A percentile compares a stretch with the other conserved stretches of the same genome.
Conservation (phyloP, 257 asterid species). For the Fraxinus excelsior region DNA sequence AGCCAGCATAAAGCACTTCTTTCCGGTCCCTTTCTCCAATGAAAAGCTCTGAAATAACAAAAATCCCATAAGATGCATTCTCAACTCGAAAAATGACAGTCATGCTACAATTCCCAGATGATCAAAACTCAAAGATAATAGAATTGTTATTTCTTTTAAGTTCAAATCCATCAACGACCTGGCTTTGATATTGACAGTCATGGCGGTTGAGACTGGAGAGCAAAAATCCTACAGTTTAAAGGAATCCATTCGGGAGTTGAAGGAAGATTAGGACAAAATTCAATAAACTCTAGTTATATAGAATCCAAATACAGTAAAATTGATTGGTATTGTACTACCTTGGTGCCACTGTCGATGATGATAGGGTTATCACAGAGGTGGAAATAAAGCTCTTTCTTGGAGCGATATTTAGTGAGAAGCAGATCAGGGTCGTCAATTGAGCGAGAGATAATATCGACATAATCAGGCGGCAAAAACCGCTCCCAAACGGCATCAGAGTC, state of each 20-base stretch:
- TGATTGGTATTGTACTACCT: conserved; percentile 38
- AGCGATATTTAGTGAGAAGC: conserved; percentile 23
- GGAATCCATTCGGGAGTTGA: too few species aligned
- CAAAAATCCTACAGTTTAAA: too few species aligned
- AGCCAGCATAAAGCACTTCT: conserved; percentile 67
- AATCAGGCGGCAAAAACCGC: conserved; percentile 76
- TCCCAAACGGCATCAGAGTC: conserved; percentile 76
- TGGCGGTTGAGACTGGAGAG: too few species aligned
- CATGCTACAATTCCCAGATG: neutral
- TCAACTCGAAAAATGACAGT: neutral
- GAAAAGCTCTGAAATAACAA: conserved; percentile 60
- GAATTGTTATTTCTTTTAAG: too few species aligned
- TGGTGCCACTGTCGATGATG: conserved; percentile 56
- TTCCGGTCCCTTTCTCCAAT: conserved; percentile 67
- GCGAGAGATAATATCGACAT: conserved; percentile 39
- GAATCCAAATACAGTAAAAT: too few species aligned
- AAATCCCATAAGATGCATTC: conserved; percentile 28
- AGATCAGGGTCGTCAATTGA: conserved; percentile 18
- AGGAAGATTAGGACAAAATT: too few species aligned
- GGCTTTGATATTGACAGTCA: too few species aligned
- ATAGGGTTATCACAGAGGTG: conserved; percentile 61
- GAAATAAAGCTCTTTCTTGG: conserved; percentile 67
- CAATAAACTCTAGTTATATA: too few species aligned
- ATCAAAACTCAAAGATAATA: too few species aligned
- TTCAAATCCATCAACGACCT: too few species aligned